These are phyloP conservation scores for Dalechampia spathulata DNA, from an alignment of 441 rosid species.

Conservation along the genomic window DNA sequence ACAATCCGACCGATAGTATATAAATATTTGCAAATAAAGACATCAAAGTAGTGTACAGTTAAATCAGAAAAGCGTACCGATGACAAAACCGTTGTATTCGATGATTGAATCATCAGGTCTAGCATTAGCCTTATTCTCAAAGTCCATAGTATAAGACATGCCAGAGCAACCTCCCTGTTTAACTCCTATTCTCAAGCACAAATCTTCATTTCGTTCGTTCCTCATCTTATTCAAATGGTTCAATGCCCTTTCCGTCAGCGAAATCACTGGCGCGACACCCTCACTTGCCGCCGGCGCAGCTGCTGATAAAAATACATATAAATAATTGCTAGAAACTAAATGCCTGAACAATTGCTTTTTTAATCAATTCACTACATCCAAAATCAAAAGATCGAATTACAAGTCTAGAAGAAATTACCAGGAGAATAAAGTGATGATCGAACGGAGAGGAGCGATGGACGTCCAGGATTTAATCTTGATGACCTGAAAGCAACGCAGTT, in stretches of 20 bases:
- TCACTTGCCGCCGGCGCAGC: constrained; percentile 34
- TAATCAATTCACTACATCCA: too few species aligned
- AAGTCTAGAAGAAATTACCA: constrained; percentile 37
- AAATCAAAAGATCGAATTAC: too few species aligned
- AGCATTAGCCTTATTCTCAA: constrained; percentile 57
- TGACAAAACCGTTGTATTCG: constrained; percentile 67
- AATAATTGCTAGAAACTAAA: not conserved
- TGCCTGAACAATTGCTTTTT: not conserved
- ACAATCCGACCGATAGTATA: too few species aligned
- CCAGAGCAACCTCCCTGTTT: constrained; percentile 96
- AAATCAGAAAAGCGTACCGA: constrained; percentile 36
- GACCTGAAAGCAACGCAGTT: constrained; percentile 39
- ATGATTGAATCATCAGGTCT: constrained; percentile 81
- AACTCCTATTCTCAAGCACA: constrained; percentile 92
- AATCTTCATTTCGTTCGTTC: constrained; percentile 55
- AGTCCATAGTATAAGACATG: constrained; percentile 96
- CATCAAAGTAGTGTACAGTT: not conserved
- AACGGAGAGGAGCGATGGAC: constrained; percentile 34
- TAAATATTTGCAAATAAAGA: too few species aligned
- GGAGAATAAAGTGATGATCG: constrained; percentile 45
- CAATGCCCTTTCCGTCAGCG: constrained; percentile 66
- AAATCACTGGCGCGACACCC: constrained; percentile 62
- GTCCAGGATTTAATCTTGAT: constrained; percentile 25
- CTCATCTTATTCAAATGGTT: constrained; percentile 82
- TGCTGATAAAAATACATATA: not conserved